Evolutionary conservation across 116 monocot species (phyloP).

Genomic region (Dioscorea cayenensis): DNA sequence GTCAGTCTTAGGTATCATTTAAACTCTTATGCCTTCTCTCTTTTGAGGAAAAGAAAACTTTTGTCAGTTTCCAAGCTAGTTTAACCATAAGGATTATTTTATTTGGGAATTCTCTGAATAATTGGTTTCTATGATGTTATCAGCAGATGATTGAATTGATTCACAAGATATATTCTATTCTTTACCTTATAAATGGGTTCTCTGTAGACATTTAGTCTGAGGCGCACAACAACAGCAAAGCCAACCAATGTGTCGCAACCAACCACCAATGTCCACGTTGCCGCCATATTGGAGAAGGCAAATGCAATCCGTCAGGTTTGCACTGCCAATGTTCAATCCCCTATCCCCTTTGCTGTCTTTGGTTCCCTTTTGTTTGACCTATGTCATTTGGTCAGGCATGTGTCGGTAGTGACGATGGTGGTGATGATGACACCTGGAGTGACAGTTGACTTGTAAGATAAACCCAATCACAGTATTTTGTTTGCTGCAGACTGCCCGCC

Average conservation of each 20-base stretch:
- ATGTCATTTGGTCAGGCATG: conserved; percentile 39
- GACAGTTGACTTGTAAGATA: conserved; percentile 25
- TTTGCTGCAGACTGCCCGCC: neutral
- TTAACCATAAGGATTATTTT: too few relatives aligned
- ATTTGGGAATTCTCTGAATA: neutral
- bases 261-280: conserved; percentile 54
- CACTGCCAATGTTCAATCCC: too few relatives aligned
- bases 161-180: neutral
- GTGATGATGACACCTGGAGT: conserved; percentile 72
- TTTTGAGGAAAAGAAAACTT: too few relatives aligned
- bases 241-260: conserved; percentile 21
- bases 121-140: neutral
- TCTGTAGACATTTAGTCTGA: conserved; percentile 74
- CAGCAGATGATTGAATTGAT: neutral
- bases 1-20: too few relatives aligned
- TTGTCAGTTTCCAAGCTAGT: too few relatives aligned
- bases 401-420: conserved; percentile 51
- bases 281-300: conserved; percentile 92
- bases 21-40: too few relatives aligned
- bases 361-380: neutral
- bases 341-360: neutral
- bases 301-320: conserved; percentile 88
- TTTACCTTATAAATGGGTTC: neutral
- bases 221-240: conserved; percentile 42
- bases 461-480: neutral